Base-by-base conservation (phyloP, 441 rosid genomes). In the Erysimum pusillum region DNA sequence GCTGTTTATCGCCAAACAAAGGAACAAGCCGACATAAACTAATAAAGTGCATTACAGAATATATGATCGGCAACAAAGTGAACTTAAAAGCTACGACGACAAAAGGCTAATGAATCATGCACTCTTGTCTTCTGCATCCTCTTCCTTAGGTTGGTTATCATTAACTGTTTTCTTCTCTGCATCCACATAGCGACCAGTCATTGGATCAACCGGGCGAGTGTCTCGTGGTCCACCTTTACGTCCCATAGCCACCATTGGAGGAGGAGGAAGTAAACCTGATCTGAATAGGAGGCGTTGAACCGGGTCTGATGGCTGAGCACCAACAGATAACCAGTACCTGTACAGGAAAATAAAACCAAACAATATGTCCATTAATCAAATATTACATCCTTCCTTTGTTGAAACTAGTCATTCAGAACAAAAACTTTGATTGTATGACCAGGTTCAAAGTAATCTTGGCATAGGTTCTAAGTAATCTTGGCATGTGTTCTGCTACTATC, bases 251-350 rank as follows among this genome's bases (percentile, higher is more conserved):
- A 86, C 79, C 96, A 88, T 86, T 46, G 97, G 97, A 5, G 94
- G 94, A 14, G 98, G 94, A 11, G 99, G 97, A 20, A 92, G 87
- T 51, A 94, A 12, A 28, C 97, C 97, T 17, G 98, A 88, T 76
- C 97, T 85, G 85, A 91, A 94, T 46, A 94, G 93, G 53, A 94
- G 84, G 54, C 82, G 88, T 53, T 92, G 90, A 69, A 92, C 96
- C 0, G 97, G 97, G 11, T 94, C 94, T 13, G 97, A 90, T 57
- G 98, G 85, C 85, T 91, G 97, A 67, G 97, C 99, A 74, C 98
- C 99, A 60, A 94, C 98, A 6, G 99, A 92, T 64, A 92, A 76
- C 98, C 98, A 94, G 74, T 92, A 92, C 87, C 98, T 94, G 76
- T 42, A 78, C 54, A 38, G 0, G 3, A 7, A 17, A 14, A 17